Evolutionary conservation across 768 basidiomycete genomes (phyloP), one percentile per base, ranked within the genome.

Genomic region (Postia placenta): DNA sequence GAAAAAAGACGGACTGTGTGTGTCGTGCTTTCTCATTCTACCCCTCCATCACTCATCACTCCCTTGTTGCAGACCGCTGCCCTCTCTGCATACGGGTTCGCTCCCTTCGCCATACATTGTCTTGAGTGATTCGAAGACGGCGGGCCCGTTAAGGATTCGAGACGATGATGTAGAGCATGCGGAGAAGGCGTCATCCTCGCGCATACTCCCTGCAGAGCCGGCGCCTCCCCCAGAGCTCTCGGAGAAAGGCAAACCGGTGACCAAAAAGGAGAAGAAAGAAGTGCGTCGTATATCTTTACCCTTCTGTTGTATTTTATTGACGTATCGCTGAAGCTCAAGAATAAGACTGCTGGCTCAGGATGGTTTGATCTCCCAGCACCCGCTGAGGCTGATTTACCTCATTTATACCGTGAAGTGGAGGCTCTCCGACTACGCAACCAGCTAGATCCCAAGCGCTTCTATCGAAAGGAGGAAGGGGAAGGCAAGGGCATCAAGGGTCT

Each of bases 281-380:
- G 88, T 89, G 56, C 39, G 75, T 59, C 14, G 24, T 28, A 20
- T 22, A 42, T 45, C 6, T 36, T 15, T n/a, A 11, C n/a, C 17
- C 38, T 42, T 14, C 15, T 22, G 37, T 35, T 25, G 38, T 9
- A 9, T 19, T 11, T 6, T 22, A 19, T 19, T 39, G 9, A n/a
- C 38, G 20, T 26, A 42, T 6, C 27, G 37, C 11, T 26, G 7
- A 42, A 93, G 91, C 60, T 84, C 39, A 83, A 77, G 61, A 76
- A 75, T 24, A 74, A 76, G 57, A 92, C 89, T 1, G 78, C 90
- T 4, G 91, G 92, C 0, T 75, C 81, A 39, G 76, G 78, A 48
- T 95, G 92, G 91, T 93, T 91, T 63, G 87, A 93, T 64, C 74
- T 94, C 47, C 89, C 92, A 17, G 84, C 87, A 15, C 91, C 92